Evolutionary conservation across 2,329 filamentous ascomycete genomes (phyloP), one percentile per base, ranked within the genome.

Genomic region (Meredithiella fracta): DNA sequence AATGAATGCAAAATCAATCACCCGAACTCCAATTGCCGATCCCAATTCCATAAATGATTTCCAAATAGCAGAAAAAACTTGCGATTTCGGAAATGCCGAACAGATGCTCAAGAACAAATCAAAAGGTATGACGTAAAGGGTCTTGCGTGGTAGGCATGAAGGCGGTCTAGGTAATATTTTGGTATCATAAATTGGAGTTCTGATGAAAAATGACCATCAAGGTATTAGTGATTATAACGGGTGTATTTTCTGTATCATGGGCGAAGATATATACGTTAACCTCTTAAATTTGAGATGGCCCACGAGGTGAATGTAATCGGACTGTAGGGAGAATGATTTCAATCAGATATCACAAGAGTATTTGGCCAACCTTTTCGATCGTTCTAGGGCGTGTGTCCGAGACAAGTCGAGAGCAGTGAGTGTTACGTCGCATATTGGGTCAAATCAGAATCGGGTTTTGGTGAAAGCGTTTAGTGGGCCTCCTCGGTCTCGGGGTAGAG

Each of bases 401-500:
- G 44, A 22, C 42, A 50, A n/a, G 37, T 40, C 53, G 53, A 55
- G 47, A 38, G 34, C 49, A 50, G 9, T 15, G 34, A 38, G 29
- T 17, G 29, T 31, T 29, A 40, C 22, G 53, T 55, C 15, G 42
- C 25, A 20, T 31, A 51, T 34, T 44, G 23, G 25, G 23, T 52
- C 44, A 42, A 7, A 50, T 40, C 31, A 17, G 17, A n/a, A 31
- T 58, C 56, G 37, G 25, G 29, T 47, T 47, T 34, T 34, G 40
- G 49, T 56, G 47, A 51, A 26, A 37, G 47, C 44, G 47, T 73
- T 70, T 69, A 69, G 66, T 74, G 67, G 65, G 70, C 68, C 68
- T 82, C 68, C 68, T 82, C 78, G 59, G 91, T 68, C 68, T 82
- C 78, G 59, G 91, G 89, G 74, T 89, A 97, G 70, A 97, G 77